Base-by-base conservation (phyloP, 1,284 basidiomycete species). In the Ceratobasidium sp. region DNA sequence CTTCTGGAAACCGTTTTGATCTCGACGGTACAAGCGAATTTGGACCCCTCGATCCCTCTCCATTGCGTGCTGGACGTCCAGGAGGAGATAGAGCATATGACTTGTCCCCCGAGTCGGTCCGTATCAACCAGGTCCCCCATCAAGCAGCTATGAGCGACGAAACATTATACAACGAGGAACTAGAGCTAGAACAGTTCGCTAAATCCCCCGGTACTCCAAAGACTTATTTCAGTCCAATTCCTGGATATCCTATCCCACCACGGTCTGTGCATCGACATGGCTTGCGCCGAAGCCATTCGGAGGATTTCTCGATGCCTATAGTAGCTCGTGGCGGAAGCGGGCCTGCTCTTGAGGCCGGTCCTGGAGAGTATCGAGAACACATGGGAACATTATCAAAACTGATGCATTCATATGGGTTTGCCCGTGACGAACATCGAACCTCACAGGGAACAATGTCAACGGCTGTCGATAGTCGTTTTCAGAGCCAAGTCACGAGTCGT, bases 401-500 rank as follows among this genome's bases (percentile, higher is more conserved):
- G 34, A 69, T 69, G 36, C 52, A 69, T 14, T 43, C 64, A 1
- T 69, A 69, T 34, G 64, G 64, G 10, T 23, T 69, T 57, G 55
- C 64, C 8, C 64, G 50, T 8, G 28, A 39, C 9, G 62, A 52
- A 36, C 62, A 48, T 12, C 62, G 26, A 12, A 18, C 53, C 23
- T 69, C 64, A 3, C 50, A 57, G 28, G 64, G 52, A n/a, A 69
- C 52, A 26, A 41, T 57, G 9, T 69, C 64, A 14, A 69, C 64
- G 14, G 64, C 34, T 4, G n/a, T 69, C 12, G 64, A 69, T 32
- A 69, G 64, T 32, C 64, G 64, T 10, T 69, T 57, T 45, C 64
- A 69, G n/a, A 69, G 64, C 21, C 64, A 69, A 69, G 52, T 34
- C 8, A 50, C 53, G 12, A 69, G 64, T n/a, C 64, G 64, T 43